phyloP scores from a whole-genome alignment of 495 filamentous ascomycete species.

The Antarctomyces pellizariae region DNA sequence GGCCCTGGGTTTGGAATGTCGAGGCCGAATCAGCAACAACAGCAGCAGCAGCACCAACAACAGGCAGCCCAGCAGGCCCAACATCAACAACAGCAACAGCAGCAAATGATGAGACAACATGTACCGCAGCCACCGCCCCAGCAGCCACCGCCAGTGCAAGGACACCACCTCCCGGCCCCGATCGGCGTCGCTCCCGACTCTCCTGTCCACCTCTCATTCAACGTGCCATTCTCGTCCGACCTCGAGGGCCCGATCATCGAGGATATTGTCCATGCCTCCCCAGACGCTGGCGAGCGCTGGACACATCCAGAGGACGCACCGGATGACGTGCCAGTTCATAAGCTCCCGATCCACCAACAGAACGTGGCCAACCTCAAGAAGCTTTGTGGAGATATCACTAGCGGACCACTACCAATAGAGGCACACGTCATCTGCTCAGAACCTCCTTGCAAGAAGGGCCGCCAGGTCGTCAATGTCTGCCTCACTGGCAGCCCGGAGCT shows the following conservation, averaged over 20 bases:
- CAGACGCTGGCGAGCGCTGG: conserved; percentile 67
- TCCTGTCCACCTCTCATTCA: conserved; percentile 60
- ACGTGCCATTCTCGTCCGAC: conserved; percentile 81
- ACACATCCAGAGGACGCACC: conserved; percentile 69
- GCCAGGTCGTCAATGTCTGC: conserved; percentile 76
- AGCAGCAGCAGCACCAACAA: too few species aligned
- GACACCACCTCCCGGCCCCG: conserved; percentile 8
- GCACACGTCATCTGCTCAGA: conserved; percentile 63
- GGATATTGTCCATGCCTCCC: conserved; percentile 75
- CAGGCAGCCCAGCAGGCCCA: too few species aligned
- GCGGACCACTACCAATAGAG: conserved; percentile 43
- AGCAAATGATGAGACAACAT: too few species aligned
- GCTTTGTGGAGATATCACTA: conserved; percentile 54
- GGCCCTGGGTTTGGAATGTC: conserved; percentile 59
- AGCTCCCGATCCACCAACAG: conserved; percentile 67
- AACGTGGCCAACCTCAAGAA: conserved; percentile 57
- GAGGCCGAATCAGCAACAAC: conserved; percentile 45
- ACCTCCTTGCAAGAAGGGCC: conserved; percentile 53
- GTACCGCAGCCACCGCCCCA: too few species aligned
- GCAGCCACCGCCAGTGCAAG: too few species aligned
- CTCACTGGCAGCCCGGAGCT: conserved; percentile 64
- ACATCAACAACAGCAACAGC: too few species aligned
- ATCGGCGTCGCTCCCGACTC: too few species aligned
- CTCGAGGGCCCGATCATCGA: conserved; percentile 75
- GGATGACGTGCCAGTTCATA: conserved; percentile 59